Evolutionary conservation across 257 asterid genomes (phyloP).

Genomic region (Forsythia suspensa): DNA sequence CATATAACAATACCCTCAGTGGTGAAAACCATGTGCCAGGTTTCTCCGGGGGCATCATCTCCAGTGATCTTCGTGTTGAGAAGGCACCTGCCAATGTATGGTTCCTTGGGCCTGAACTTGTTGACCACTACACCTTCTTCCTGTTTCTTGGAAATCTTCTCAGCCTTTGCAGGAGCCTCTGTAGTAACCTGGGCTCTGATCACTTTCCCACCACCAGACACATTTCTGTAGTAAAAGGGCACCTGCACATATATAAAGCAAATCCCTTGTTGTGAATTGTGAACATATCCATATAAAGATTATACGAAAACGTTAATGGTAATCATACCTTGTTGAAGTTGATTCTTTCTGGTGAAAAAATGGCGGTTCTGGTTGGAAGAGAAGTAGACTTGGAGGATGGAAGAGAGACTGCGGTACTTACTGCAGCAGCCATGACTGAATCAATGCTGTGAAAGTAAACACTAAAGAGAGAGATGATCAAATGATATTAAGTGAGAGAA

Average conservation of each 20-base stretch:
- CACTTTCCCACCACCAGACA: conserved; percentile 38
- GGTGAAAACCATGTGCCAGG: conserved; percentile 97
- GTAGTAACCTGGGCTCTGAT: conserved; percentile 92
- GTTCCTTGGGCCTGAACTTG: conserved; percentile 92
- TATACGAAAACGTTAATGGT: neutral
- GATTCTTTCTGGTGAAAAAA: conserved; percentile 61
- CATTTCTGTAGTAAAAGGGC: conserved; percentile 61
- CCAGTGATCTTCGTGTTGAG: conserved; percentile 98
- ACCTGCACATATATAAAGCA: conserved; percentile 40
- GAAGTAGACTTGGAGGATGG: conserved; percentile 73
- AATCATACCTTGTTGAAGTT: conserved; percentile 64
- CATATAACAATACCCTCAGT: conserved; percentile 68
- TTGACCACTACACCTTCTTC: conserved; percentile 85
- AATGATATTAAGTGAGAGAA: conserved; percentile 20
- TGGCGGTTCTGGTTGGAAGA: conserved; percentile 56
- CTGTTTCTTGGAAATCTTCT: conserved; percentile 74
- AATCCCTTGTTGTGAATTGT: conserved; percentile 2
- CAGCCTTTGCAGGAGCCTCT: conserved; percentile 88
- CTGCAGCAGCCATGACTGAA: conserved; percentile 83
- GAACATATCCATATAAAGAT: neutral
- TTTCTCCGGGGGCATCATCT: conserved; percentile 98
- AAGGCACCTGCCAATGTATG: conserved; percentile 80
- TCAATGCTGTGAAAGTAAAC: neutral
- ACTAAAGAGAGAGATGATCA: conserved; percentile 10
- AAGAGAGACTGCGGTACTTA: conserved; percentile 89